Percentiles rank a stretch among this genome's conserved stretches.
phyloP scores from a whole-genome alignment of 139 green algal species.

The Monoraphidium neglectum region DNA sequence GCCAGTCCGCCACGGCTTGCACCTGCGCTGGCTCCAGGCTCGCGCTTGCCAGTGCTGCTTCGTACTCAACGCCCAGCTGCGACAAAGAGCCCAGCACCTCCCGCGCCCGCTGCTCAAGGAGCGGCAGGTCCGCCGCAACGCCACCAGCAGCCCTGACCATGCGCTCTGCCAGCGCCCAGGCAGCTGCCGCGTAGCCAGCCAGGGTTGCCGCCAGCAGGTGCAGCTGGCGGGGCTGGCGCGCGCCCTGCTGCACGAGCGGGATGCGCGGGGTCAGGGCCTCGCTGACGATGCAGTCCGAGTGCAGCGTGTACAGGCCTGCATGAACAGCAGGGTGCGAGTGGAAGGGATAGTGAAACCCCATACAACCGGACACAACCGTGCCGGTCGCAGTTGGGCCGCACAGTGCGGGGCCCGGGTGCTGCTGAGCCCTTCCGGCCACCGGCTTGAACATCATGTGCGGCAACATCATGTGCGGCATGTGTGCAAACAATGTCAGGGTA shows the following conservation, averaged over 20 bases:
- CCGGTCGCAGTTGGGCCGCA: too few species aligned
- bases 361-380: too few species aligned
- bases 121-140: neutral
- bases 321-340: too few species aligned
- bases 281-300: conserved; percentile 4
- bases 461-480: too few species aligned
- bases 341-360: too few species aligned
- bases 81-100: neutral
- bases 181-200: conserved; percentile 5
- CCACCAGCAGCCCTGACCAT: neutral
- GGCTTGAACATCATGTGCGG: too few species aligned
- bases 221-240: conserved; percentile 4
- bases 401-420: too few species aligned
- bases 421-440: too few species aligned
- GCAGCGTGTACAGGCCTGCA: too few species aligned
- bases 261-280: neutral
- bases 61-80: neutral
- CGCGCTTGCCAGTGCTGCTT: neutral
- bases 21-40: neutral
- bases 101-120: neutral
- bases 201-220: conserved; percentile 5
- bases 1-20: neutral
- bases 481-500: too few species aligned
- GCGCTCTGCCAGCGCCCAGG: conserved; percentile 4
- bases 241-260: conserved; percentile 2